Evolutionary conservation across 306 rosid species (phyloP).

Genomic region (Pyrus pyrifolia): DNA sequence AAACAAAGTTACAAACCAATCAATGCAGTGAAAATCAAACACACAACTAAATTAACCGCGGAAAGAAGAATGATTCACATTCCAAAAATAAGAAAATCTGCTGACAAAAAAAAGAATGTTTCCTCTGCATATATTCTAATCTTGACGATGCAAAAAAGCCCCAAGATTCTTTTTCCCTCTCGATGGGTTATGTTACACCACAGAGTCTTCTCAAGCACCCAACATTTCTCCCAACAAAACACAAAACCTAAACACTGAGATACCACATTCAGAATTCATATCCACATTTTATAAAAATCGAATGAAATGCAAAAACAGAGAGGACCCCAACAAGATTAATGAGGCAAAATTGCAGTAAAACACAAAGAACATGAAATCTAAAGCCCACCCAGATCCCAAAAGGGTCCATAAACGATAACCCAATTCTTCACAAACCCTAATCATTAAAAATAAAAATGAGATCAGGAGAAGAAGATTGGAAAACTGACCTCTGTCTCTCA

Average conservation of each 20-base stretch:
- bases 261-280: not conserved
- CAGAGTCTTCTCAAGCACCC: not conserved
- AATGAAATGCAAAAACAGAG: not conserved
- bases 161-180: constrained; percentile 33
- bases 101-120: constrained; percentile 1
- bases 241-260: not conserved
- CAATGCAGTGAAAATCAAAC: constrained; percentile 14
- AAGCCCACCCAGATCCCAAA: not conserved
- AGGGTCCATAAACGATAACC: not conserved
- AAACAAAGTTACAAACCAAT: not conserved
- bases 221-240: not conserved
- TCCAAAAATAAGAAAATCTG: constrained; percentile 9
- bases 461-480: not conserved
- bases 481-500: not conserved
- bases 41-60: not conserved
- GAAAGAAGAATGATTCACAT: constrained; percentile 1
- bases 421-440: constrained; percentile 5
- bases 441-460: not conserved
- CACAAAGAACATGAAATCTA: not conserved
- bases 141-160: constrained; percentile 29
- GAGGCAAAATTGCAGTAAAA: not conserved
- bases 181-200: not conserved
- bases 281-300: not conserved
- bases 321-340: not conserved
- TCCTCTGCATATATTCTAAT: constrained; percentile 19